These are phyloP conservation scores for Dipodascus geniculatus DNA, from an alignment of 805 yeast genomes.

Conservation along the genomic window DNA sequence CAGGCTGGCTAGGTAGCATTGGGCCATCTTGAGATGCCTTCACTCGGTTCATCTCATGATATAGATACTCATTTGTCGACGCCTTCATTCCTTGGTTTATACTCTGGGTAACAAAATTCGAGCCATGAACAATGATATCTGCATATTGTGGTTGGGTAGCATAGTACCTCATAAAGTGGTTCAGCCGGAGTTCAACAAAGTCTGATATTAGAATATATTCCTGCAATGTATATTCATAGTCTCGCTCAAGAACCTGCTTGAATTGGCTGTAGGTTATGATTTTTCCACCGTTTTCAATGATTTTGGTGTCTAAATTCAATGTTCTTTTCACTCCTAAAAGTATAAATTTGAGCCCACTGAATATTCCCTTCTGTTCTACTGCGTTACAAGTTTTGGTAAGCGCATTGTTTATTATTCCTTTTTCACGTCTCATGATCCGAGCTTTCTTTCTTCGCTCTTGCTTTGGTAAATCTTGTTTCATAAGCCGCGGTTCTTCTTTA, in stretches of 20 bases:
- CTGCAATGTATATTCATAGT: background rate
- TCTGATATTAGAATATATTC: background rate
- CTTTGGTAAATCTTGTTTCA: background rate
- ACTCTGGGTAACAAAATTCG: background rate
- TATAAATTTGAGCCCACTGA: background rate
- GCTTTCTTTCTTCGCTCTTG: background rate
- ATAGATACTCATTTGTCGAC: background rate
- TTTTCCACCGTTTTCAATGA: background rate
- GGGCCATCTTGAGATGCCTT: background rate
- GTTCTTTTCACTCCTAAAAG: background rate
- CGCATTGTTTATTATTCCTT: background rate
- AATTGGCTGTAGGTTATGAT: background rate
- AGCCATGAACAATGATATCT: background rate
- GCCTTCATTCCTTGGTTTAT: background rate
- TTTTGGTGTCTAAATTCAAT: background rate
- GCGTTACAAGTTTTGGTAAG: background rate
- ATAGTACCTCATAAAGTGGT: background rate
- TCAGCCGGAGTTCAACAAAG: background rate
- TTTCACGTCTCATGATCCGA: background rate
- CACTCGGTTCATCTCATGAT: background rate
- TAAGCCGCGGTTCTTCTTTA: background rate
- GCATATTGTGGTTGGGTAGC: background rate
- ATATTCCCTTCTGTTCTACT: background rate
- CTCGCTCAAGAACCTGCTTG: background rate
- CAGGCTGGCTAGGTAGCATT: background rate